Evolutionary conservation across 768 basidiomycete genomes (phyloP).

Genomic region (Baorangia bicolor): DNA sequence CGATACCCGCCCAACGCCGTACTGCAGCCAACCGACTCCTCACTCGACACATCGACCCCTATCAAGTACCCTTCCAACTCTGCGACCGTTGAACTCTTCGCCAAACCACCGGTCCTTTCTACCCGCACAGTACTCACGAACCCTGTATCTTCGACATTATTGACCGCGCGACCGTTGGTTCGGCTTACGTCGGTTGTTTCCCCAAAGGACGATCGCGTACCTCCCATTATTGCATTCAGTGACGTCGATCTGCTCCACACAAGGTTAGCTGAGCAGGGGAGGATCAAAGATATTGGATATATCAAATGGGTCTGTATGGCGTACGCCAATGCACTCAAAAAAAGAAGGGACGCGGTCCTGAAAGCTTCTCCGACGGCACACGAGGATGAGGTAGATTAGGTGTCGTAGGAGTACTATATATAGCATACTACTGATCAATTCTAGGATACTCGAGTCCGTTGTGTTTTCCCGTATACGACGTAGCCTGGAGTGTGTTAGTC

Average conservation of each 20-base stretch:
- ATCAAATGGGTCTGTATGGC: slow-evolving; percentile 72
- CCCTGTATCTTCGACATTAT: slow-evolving; percentile 24
- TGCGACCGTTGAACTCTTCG: slow-evolving; percentile 18
- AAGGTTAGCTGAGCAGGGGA: slow-evolving; percentile 50
- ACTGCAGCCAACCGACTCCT: slow-evolving; percentile 31
- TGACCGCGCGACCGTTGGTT: slow-evolving; percentile 57
- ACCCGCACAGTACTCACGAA: slow-evolving; percentile 53
- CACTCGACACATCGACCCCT: neutral
- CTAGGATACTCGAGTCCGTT: neutral
- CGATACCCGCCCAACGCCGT: slow-evolving; percentile 63
- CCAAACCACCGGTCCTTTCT: slow-evolving; percentile 52
- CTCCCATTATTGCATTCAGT: slow-evolving; percentile 72
- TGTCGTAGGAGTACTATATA: neutral
- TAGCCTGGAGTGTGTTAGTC: neutral
- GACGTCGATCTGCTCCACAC: slow-evolving; percentile 83
- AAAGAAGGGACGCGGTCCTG: slow-evolving; percentile 48
- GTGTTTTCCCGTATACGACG: too few relatives aligned
- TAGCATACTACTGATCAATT: neutral
- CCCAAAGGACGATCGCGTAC: slow-evolving; percentile 74
- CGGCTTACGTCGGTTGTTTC: slow-evolving; percentile 59
- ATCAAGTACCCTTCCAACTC: slow-evolving; percentile 3
- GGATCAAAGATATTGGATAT: slow-evolving; percentile 55
- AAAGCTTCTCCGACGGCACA: slow-evolving; percentile 8
- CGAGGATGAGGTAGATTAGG: slow-evolving; percentile 9
- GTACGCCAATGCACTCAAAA: slow-evolving; percentile 67